Conservation (phyloP, 768 basidiomycete genomes). For the Leccinum uliginosum region DNA sequence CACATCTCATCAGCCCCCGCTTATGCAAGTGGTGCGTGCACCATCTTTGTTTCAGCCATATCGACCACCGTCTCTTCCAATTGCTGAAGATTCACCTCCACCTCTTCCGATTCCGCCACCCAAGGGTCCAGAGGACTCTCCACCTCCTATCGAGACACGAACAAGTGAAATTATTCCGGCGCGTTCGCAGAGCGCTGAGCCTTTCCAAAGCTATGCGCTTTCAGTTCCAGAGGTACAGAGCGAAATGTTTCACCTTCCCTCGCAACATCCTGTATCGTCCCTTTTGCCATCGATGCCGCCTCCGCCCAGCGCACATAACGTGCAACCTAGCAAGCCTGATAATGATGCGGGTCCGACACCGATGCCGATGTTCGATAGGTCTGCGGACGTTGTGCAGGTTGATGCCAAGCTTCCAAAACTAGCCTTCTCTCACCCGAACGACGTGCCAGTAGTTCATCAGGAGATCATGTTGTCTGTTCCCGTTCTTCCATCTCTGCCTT, state of each 20-base stretch:
- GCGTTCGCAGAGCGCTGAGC: constrained; percentile 11
- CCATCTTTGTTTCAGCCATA: constrained; percentile 25
- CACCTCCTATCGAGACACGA: constrained; percentile 21
- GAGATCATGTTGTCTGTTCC: constrained; percentile 8
- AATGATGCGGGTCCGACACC: neutral
- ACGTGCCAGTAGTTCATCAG: constrained; percentile 7
- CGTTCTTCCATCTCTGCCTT: constrained; percentile 9
- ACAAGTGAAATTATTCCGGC: constrained; percentile 23
- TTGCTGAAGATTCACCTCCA: constrained; percentile 24
- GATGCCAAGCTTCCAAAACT: constrained; percentile 8
- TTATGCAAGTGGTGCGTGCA: constrained; percentile 5
- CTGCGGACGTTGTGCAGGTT: neutral
- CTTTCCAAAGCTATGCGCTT: neutral
- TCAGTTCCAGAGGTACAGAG: constrained; percentile 16
- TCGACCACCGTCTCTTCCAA: constrained; percentile 18
- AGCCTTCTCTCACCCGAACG: constrained; percentile 4
- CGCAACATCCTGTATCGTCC: neutral
- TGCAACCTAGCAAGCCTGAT: constrained; percentile 9
- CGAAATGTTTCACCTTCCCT: constrained; percentile 24
- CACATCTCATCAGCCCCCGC: constrained; percentile 16
- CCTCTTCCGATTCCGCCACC: constrained; percentile 29
- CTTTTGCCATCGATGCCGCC: constrained; percentile 1
- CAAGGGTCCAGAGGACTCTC: constrained; percentile 20
- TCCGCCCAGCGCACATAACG: constrained; percentile 1
- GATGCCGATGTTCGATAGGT: neutral